Evolutionary conservation across 139 green algal species (phyloP).

Genomic region (Picochlorum sp.): DNA sequence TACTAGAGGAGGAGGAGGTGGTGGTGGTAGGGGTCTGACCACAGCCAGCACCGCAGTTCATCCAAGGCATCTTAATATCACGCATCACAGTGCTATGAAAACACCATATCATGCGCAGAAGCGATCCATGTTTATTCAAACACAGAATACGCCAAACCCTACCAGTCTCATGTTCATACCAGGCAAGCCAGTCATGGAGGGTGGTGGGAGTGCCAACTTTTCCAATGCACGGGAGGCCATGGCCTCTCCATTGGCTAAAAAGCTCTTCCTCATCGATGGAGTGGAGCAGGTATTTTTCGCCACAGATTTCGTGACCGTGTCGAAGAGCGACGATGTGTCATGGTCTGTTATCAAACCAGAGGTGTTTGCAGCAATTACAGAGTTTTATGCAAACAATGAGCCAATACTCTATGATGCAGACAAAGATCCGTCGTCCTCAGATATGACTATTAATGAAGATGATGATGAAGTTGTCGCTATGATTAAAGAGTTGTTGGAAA

Average conservation of each 20-base stretch:
- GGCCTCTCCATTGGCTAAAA: slow-evolving; percentile 79
- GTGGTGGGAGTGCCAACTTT: slow-evolving; percentile 55
- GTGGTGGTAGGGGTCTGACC: not conserved
- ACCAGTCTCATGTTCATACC: slow-evolving; percentile 95
- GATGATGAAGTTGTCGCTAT: slow-evolving; percentile 84
- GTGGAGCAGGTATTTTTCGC: slow-evolving; percentile 89
- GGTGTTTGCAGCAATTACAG: slow-evolving; percentile 94
- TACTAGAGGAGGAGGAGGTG: not conserved
- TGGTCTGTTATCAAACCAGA: slow-evolving; percentile 89
- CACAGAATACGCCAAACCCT: slow-evolving; percentile 90
- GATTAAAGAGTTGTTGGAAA: slow-evolving; percentile 99
- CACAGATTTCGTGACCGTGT: slow-evolving; percentile 95
- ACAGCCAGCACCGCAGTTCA: not conserved
- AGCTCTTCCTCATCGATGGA: slow-evolving; percentile 80
- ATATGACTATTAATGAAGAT: slow-evolving; percentile 21
- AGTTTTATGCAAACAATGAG: slow-evolving; percentile 64
- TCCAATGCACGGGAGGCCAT: slow-evolving; percentile 67
- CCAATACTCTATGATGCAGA: slow-evolving; percentile 22
- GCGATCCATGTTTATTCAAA: slow-evolving; percentile 94
- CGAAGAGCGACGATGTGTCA: slow-evolving; percentile 66
- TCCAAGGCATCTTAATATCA: not conserved
- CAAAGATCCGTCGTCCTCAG: not conserved
- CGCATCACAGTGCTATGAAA: not conserved
- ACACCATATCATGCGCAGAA: slow-evolving; percentile 14
- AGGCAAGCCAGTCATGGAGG: slow-evolving; percentile 66